Evolutionary conservation across 164 flowering plant species (phyloP), one percentile per base, ranked within the genome.

Genomic region (Nymphaea colorata): DNA sequence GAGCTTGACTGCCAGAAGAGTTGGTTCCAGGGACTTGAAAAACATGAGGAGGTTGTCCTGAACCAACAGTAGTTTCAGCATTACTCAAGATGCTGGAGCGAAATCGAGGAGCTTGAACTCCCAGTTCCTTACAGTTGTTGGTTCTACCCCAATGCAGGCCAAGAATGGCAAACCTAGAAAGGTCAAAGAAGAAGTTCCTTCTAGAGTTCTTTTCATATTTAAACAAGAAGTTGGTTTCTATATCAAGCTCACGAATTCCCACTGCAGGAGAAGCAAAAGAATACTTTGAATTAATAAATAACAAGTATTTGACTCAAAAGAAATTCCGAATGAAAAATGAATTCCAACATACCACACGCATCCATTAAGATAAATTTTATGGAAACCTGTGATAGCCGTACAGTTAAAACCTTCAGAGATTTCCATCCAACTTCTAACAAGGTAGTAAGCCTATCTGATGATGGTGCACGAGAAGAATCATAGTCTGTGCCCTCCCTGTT

Each of bases 141-240:
- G 25, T 76, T 66, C 41, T 68, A 57, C 66, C 65, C 64, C 80
- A 72, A 59, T 67, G 64, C 69, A 70, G 87, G 67, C 96, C 87
- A 72, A 78, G 67, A 65, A 91, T 74, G 4, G 87, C 76, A 67
- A 89, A 64, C 62, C 79, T 86, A 55, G 84, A 75, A 57, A 86
- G 73, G 66, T 82, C 76, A 69, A 85, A 74, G 41, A 72, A 66
- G 7, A 82, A 59, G 64, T 76, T 81, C 76, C 75, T 82, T 72
- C 75, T 73, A 70, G 66, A 76, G 70, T 80, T 72, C 63, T 18
- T 66, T 64, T 84, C 72, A 67, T 85, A 70, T 43, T 77, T 79
- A 66, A 82, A 55, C 63, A 64, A 66, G 62, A 78, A 72, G 73
- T 84, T 85, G 76, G 74, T 75, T 74, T 84, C 87, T 59, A 81